Conservation (phyloP, 768 basidiomycete species). For the Dictyophora rubrovolvata region DNA sequence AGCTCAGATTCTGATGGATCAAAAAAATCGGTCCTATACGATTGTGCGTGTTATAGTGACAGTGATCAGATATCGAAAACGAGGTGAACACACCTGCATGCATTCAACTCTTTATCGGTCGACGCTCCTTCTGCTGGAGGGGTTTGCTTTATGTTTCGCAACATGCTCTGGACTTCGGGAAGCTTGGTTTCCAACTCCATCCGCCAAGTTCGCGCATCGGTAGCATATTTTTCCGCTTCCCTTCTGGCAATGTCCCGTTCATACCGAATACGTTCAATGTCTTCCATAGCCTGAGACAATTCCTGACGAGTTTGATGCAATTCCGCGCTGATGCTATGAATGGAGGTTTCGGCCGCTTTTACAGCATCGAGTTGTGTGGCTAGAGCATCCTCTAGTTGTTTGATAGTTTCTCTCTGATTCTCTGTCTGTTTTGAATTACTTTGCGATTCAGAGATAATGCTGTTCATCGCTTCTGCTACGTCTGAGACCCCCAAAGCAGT, state of each 20-base stretch:
- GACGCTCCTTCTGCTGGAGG: background rate
- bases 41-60: background rate
- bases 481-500: background rate
- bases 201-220: conserved; percentile 2
- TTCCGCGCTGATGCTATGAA: background rate
- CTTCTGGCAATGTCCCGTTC: conserved; percentile 1
- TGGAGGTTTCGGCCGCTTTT: background rate
- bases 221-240: conserved; percentile 7
- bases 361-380: conserved; percentile 1
- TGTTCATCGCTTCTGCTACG: background rate
- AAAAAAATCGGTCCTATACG: background rate
- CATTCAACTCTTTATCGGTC: background rate
- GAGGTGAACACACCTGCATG: background rate
- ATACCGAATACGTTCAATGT: background rate
- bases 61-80: background rate
- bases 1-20: background rate
- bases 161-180: background rate
- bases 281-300: background rate
- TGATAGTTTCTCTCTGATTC: background rate
- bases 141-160: background rate
- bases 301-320: background rate
- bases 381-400: conserved; percentile 1
- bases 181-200: background rate
- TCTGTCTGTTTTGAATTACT: background rate
- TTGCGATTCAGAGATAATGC: background rate